Percentiles rank a stretch among this genome's conserved stretches.
These are phyloP conservation scores for Hypoxylon perforatum DNA, from an alignment of 495 filamentous ascomycete genomes.

Conservation along the genomic window DNA sequence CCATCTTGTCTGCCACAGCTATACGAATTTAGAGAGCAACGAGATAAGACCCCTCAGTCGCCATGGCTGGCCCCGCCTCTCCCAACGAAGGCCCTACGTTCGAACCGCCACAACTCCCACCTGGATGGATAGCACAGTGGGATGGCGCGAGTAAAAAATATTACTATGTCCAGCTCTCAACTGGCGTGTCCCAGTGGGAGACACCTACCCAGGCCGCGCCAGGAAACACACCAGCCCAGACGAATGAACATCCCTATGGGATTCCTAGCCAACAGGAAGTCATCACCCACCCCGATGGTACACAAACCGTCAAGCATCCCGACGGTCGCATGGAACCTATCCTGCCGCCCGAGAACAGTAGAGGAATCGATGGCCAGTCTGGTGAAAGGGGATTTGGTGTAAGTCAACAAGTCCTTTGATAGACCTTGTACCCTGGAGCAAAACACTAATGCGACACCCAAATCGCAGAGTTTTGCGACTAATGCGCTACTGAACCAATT, in stretches of 20 bases:
- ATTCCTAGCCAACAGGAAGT: constrained; percentile 57
- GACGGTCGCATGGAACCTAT: constrained; percentile 64
- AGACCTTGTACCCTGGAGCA: background rate
- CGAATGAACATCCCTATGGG: constrained; percentile 63
- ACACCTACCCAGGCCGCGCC: constrained; percentile 74
- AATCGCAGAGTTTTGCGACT: constrained; percentile 45
- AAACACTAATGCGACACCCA: constrained; percentile 15
- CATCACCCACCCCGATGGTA: constrained; percentile 64
- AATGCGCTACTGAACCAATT: constrained; percentile 46
- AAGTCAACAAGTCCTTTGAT: constrained; percentile 33
- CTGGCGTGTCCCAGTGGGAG: constrained; percentile 81
- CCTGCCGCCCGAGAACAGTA: constrained; percentile 49
- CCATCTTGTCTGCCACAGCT: constrained; percentile 19
- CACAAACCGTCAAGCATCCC: constrained; percentile 58
- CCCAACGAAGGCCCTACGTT: constrained; percentile 76
- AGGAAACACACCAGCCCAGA: constrained; percentile 59
- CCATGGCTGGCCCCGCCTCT: constrained; percentile 63
- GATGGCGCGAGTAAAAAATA: constrained; percentile 77
- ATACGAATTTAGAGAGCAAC: constrained; percentile 16
- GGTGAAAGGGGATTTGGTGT: constrained; percentile 61
- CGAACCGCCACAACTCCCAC: constrained; percentile 73
- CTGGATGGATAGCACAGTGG: constrained; percentile 89
- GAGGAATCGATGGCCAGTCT: constrained; percentile 48
- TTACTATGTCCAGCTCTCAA: constrained; percentile 83
- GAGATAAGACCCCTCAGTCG: constrained; percentile 41